These are phyloP conservation scores for Allantophomopsis lycopodina DNA, from an alignment of 2,329 filamentous ascomycete species.

Conservation along the genomic window DNA sequence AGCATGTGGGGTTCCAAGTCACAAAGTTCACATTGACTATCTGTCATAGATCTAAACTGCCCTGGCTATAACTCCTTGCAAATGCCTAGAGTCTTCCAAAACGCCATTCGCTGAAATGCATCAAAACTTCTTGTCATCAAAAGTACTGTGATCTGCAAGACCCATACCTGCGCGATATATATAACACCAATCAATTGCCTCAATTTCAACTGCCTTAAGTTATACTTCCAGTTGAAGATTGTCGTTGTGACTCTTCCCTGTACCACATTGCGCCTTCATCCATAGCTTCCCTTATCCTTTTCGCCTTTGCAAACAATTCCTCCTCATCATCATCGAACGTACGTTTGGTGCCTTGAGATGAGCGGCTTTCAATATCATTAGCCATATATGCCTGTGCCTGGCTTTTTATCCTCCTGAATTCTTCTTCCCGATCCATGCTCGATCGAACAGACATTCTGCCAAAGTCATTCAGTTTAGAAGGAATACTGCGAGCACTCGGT, in stretches of 20 bases:
- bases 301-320: slow-evolving; percentile 18
- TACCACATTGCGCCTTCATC: slow-evolving; percentile 18
- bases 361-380: background rate
- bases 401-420: slow-evolving; percentile 11
- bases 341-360: slow-evolving; percentile 1
- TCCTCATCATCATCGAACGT: slow-evolving; percentile 9
- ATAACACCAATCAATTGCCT: too few species aligned
- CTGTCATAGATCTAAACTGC: too few species aligned
- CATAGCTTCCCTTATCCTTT: slow-evolving; percentile 18
- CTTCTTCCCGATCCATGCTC: slow-evolving; percentile 4
- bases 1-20: too few species aligned
- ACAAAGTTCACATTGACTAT: too few species aligned
- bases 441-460: too few species aligned
- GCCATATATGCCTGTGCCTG: slow-evolving; percentile 8
- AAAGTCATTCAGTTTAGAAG: slow-evolving; percentile 4
- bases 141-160: too few species aligned
- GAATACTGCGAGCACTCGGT: slow-evolving; percentile 10
- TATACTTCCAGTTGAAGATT: slow-evolving; percentile 3
- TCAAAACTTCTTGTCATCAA: too few species aligned
- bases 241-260: slow-evolving; percentile 11
- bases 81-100: too few species aligned
- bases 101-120: too few species aligned
- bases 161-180: too few species aligned
- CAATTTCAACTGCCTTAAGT: background rate
- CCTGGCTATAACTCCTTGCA: too few species aligned